Evolutionary conservation across 352 stramenopile genomes (phyloP).

Genomic region (Phytophthora aleatoria): DNA sequence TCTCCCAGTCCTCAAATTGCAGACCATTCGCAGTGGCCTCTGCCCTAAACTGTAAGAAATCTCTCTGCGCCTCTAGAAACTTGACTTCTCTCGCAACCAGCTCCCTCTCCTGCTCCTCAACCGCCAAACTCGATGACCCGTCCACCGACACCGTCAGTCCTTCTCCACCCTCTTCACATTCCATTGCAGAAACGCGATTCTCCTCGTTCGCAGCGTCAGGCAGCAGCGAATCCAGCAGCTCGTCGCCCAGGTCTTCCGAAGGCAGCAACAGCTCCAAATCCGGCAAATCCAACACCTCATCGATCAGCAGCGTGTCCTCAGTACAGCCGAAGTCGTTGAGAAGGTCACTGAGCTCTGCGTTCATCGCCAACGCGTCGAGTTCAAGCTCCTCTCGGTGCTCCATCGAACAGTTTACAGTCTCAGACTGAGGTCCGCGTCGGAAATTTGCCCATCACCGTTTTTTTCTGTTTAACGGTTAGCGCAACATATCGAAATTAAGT

Average conservation of each 20-base stretch:
- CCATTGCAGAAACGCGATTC: slow-evolving; percentile 3
- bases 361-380: slow-evolving; percentile 8
- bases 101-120: slow-evolving; percentile 36
- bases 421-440: slow-evolving; percentile 17
- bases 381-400: slow-evolving; percentile 9
- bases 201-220: slow-evolving; percentile 1
- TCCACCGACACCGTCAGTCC: slow-evolving; percentile 1
- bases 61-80: slow-evolving; percentile 61
- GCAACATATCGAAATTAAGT: slow-evolving; percentile 1
- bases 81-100: slow-evolving; percentile 50
- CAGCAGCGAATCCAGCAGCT: slow-evolving; percentile 20
- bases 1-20: background rate
- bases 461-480: background rate
- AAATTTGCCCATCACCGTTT: slow-evolving; percentile 21
- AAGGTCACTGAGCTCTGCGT: slow-evolving; percentile 8
- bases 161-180: slow-evolving; percentile 1
- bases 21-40: slow-evolving; percentile 11
- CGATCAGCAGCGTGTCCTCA: slow-evolving; percentile 3
- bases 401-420: slow-evolving; percentile 6
- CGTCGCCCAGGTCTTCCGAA: slow-evolving; percentile 18
- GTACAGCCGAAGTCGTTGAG: slow-evolving; percentile 14
- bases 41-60: slow-evolving; percentile 59
- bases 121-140: background rate
- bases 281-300: slow-evolving; percentile 20
- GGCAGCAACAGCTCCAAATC: slow-evolving; percentile 34